Conservation (phyloP, 2,329 filamentous ascomycete genomes). For the Beauveria caledonica region DNA sequence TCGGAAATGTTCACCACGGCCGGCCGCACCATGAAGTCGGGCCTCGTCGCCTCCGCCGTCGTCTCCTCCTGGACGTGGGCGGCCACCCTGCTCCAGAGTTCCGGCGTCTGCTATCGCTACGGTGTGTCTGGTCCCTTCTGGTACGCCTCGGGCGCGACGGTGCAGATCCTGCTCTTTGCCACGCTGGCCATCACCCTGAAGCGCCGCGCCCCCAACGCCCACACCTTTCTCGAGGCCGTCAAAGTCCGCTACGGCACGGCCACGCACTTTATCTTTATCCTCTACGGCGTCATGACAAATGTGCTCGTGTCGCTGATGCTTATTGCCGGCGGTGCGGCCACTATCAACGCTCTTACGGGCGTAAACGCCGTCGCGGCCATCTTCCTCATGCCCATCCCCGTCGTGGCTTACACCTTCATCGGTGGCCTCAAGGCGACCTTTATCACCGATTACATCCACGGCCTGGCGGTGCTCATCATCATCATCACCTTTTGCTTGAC, state of each 20-base stretch:
- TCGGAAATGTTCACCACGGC: constrained; percentile 91
- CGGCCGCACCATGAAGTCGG: constrained; percentile 80
- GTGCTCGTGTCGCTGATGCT: constrained; percentile 86
- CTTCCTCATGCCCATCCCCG: constrained; percentile 63
- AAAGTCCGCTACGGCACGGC: constrained; percentile 65
- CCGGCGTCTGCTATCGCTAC: constrained; percentile 76
- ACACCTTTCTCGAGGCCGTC: constrained; percentile 77
- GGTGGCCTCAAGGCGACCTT: constrained; percentile 83
- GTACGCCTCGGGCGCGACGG: constrained; percentile 64
- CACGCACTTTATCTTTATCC: constrained; percentile 71
- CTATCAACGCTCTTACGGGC: constrained; percentile 40
- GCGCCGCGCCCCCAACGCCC: constrained; percentile 76
- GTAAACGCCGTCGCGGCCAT: constrained; percentile 62
- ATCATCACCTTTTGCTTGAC: constrained; percentile 81
- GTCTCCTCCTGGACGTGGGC: constrained; percentile 93
- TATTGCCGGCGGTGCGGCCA: constrained; percentile 65
- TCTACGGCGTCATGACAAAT: constrained; percentile 77
- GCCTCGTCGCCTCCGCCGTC: constrained; percentile 80
- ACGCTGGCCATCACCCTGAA: constrained; percentile 88
- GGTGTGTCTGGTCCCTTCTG: constrained; percentile 54
- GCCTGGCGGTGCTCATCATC: constrained; percentile 74
- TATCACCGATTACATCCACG: constrained; percentile 79
- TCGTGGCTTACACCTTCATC: constrained; percentile 70
- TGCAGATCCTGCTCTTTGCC: constrained; percentile 84
- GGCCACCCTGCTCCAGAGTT: constrained; percentile 70